A percentile compares a stretch with the other conserved stretches of the same genome.
These are phyloP conservation scores for Macadamia tetraphylla DNA, from an alignment of 164 flowering plant genomes.

Conservation along the genomic window DNA sequence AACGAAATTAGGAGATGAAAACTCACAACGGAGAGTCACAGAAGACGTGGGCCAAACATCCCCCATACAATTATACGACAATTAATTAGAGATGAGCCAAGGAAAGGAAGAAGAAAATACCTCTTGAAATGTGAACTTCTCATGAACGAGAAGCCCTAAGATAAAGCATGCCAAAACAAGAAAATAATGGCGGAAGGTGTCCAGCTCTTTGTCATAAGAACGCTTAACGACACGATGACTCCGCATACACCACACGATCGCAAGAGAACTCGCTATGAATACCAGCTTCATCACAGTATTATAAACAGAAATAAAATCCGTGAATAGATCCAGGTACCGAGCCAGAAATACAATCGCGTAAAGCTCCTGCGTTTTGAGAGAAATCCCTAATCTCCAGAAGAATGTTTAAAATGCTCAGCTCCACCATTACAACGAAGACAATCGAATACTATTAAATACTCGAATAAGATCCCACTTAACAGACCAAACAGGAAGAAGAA, in stretches of 20 bases:
- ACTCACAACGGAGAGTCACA: too few relatives aligned
- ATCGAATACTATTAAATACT: not conserved
- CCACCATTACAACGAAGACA: not conserved
- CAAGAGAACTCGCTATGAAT: conserved; percentile 64
- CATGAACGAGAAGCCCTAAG: conserved; percentile 58
- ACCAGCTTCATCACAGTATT: conserved; percentile 86
- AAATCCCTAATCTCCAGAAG: conserved; percentile 47
- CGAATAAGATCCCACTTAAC: not conserved
- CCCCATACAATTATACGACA: too few relatives aligned
- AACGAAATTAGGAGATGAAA: too few relatives aligned
- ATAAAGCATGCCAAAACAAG: conserved; percentile 39
- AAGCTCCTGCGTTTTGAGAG: conserved; percentile 90
- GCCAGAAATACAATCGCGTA: conserved; percentile 72
- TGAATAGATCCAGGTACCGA: conserved; percentile 79
- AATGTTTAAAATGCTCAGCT: not conserved
- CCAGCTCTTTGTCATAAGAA: conserved; percentile 66
- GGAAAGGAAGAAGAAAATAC: conserved; percentile 23
- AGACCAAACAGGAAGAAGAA: too few relatives aligned
- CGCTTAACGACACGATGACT: conserved; percentile 48
- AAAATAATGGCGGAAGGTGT: conserved; percentile 73
- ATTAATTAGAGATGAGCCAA: not conserved
- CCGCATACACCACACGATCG: conserved; percentile 89
- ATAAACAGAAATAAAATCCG: conserved; percentile 70
- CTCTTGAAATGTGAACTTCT: conserved; percentile 72
- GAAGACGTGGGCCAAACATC: too few relatives aligned